Conservation (phyloP, 495 filamentous ascomycete species). For the Pseudoneurospora amorphoporcata region DNA sequence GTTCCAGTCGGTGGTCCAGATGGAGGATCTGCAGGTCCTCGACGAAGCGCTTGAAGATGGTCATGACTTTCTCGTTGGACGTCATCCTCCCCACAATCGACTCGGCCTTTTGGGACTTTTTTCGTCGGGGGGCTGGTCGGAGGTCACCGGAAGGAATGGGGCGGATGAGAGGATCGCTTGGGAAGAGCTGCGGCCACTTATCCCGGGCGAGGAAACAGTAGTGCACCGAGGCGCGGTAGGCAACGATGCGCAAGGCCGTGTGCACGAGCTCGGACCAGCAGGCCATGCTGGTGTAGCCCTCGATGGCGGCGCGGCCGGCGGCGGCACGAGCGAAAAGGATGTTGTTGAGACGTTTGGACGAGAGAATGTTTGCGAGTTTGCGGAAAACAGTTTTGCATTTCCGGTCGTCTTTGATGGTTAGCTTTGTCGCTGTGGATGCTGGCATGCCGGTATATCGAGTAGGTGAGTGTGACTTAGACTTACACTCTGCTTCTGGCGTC, state of each 20-base stretch:
- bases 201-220: not conserved
- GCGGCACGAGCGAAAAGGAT: not conserved
- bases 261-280: conserved; percentile 6
- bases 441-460: too few species aligned
- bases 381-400: not conserved
- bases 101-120: not conserved
- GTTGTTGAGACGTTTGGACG: not conserved
- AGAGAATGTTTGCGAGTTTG: not conserved
- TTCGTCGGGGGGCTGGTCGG: not conserved
- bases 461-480: not conserved
- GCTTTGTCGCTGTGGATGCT: not conserved
- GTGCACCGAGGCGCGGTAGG: conserved; percentile 7
- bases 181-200: conserved; percentile 6
- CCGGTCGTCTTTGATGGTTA: not conserved
- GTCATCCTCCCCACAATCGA: conserved; percentile 6
- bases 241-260: not conserved
- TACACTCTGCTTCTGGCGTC: not conserved
- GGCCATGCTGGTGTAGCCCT: not conserved
- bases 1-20: not conserved
- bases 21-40: not conserved
- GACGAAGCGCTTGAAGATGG: not conserved
- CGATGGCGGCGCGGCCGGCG: not conserved
- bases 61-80: not conserved
- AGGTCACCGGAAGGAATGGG: not conserved
- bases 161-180: not conserved